Conservation (phyloP, 495 filamentous ascomycete species). For the Amniculicola lignicola region DNA sequence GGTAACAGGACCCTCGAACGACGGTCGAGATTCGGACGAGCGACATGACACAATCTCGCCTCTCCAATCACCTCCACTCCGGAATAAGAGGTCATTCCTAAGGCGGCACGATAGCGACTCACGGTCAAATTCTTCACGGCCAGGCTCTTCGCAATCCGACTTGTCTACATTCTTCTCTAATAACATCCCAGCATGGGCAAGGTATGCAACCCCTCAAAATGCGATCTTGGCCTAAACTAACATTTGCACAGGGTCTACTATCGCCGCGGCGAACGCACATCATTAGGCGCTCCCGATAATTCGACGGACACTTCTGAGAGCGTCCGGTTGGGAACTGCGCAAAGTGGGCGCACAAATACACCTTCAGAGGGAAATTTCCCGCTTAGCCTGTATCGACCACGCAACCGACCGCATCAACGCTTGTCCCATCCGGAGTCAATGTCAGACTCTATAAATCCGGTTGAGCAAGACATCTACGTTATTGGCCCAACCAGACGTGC, state of each 20-base stretch:
- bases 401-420: constrained; percentile 35
- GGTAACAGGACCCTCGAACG: constrained; percentile 18
- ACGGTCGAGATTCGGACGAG: constrained; percentile 38
- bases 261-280: constrained; percentile 38
- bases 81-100: constrained; percentile 39
- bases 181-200: constrained; percentile 64
- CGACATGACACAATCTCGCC: constrained; percentile 40
- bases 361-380: constrained; percentile 40
- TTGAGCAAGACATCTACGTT: constrained; percentile 29
- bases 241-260: constrained; percentile 29
- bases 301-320: constrained; percentile 23
- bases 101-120: constrained; percentile 30
- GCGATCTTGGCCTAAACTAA: constrained; percentile 40
- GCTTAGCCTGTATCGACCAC: constrained; percentile 41
- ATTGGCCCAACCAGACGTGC: constrained; percentile 18
- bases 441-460: constrained; percentile 12
- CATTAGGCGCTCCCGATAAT: constrained; percentile 30
- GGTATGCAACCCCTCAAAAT: constrained; percentile 34
- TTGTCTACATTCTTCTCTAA: constrained; percentile 52
- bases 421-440: constrained; percentile 24
- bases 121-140: constrained; percentile 42
- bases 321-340: constrained; percentile 26
- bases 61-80: constrained; percentile 38
- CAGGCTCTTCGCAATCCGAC: constrained; percentile 36
- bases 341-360: constrained; percentile 33